phyloP scores from a whole-genome alignment of 2,329 filamentous ascomycete species.

The Metarhizium humberi region DNA sequence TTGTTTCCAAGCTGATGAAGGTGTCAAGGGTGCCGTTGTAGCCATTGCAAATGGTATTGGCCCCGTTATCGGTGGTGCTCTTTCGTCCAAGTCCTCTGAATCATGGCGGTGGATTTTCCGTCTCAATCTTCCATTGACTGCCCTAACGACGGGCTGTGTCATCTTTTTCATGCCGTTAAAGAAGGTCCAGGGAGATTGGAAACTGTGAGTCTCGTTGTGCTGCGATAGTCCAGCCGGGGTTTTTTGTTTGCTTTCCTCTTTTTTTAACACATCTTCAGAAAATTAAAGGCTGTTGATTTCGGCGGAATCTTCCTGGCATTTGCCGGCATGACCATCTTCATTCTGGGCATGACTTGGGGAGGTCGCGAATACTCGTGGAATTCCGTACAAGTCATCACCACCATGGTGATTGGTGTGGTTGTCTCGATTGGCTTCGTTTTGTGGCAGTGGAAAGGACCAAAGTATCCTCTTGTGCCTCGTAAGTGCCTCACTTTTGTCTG shows the following conservation, averaged over 20 bases:
- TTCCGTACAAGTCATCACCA: conserved; percentile 43
- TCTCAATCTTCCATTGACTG: conserved; percentile 43
- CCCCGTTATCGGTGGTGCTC: conserved; percentile 41
- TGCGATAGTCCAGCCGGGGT: not conserved
- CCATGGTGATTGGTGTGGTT: conserved; percentile 39
- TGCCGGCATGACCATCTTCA: conserved; percentile 33
- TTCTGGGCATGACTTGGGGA: conserved; percentile 48
- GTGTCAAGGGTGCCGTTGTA: conserved; percentile 33
- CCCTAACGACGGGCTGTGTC: conserved; percentile 34
- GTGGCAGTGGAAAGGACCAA: conserved; percentile 42
- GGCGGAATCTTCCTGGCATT: conserved; percentile 36
- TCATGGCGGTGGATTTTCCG: conserved; percentile 47
- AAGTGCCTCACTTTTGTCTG: conserved; percentile 10
- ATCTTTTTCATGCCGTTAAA: conserved; percentile 49
- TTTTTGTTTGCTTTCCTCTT: too few relatives aligned
- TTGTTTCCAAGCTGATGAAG: not conserved
- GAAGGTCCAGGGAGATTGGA: conserved; percentile 43
- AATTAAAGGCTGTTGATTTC: conserved; percentile 42
- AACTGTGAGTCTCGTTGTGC: conserved; percentile 18
- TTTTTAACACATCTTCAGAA: conserved; percentile 18
- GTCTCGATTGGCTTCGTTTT: conserved; percentile 39
- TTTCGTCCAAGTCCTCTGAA: conserved; percentile 33
- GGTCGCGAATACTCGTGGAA: conserved; percentile 49
- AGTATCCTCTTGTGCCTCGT: conserved; percentile 37
- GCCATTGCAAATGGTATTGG: conserved; percentile 45